Base-by-base conservation (phyloP, 805 yeast species). In the Ogataea henricii region DNA sequence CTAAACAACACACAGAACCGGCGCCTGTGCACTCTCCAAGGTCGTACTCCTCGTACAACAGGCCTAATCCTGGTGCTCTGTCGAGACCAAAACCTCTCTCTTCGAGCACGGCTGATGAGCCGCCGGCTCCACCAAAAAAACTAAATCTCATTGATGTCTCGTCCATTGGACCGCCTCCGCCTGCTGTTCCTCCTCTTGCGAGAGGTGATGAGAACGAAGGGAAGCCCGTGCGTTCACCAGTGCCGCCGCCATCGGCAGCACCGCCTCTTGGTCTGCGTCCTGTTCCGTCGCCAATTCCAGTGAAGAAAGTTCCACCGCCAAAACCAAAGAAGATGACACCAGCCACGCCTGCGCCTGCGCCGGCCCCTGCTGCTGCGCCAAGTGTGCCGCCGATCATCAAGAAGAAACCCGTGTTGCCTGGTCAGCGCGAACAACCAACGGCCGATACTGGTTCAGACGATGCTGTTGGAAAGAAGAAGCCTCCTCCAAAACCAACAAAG, bases 101-200 rank as follows among this genome's bases (percentile, higher is more conserved):
- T 8, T 27, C 30, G 10, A 12, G 10, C 13, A 7, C 18, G 25
- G 7, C 41, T 33, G 35, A 38, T 9, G 40, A 30, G 6, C 17
- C 45, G 6, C 42, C 53, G 3, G 35, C 17, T 4, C 49, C 42
- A 8, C 56, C 58, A 4, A 54, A 54, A 34, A 54, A 49, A 13
- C 49, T 53, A 12, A 47, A 32, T n/a, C 17, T 56, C 8, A 35
- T 54, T 21, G 60, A 56, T 20, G 44, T 56, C 13, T 48, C 59
- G 3, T 45, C 56, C n/a, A 26, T 54, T 22, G 56, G 59, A 2
- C 55, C 57, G 8, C 62, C 60, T 7, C 60, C 60, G 3, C 56
- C 62, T 3, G 47, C 48, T 17, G 49, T 46, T 14, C 54, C 54
- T 2, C 56, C 56, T 9, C 35, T 44, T 14, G 17, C 27, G 4